Conservation (phyloP, 768 basidiomycete genomes). For the Agaricus sinodeliciosus region DNA sequence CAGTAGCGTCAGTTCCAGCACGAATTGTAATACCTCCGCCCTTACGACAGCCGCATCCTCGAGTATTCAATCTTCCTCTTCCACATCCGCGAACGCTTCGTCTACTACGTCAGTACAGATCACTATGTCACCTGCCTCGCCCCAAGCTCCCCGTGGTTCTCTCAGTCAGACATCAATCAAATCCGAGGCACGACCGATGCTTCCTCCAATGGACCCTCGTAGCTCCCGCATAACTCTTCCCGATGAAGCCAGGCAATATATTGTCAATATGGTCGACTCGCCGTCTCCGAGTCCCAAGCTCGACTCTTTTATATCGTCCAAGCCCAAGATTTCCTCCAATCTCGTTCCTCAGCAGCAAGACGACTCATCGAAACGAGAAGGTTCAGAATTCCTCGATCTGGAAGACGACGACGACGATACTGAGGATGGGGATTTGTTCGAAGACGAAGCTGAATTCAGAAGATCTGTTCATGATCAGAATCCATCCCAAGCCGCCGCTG, state of each 20-base stretch:
- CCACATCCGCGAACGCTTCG: not conserved
- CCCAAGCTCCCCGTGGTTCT: not conserved
- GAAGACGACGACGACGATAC: constrained; percentile 35
- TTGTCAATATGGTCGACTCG: constrained; percentile 61
- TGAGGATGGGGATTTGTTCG: constrained; percentile 32
- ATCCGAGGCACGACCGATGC: constrained; percentile 4
- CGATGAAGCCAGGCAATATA: constrained; percentile 71
- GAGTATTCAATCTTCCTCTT: not conserved
- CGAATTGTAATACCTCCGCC: constrained; percentile 16
- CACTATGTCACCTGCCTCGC: constrained; percentile 7
- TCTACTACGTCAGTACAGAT: constrained; percentile 5
- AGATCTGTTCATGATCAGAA: constrained; percentile 1
- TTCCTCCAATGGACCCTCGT: constrained; percentile 8
- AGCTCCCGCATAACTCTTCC: constrained; percentile 64
- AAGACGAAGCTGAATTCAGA: constrained; percentile 24
- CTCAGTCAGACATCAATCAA: not conserved
- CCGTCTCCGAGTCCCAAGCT: constrained; percentile 48
- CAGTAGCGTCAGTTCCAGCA: constrained; percentile 22
- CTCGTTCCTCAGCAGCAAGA: constrained; percentile 8
- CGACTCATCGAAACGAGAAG: constrained; percentile 15
- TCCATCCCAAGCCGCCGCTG: not conserved
- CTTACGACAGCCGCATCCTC: constrained; percentile 13
- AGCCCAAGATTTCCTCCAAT: constrained; percentile 18
- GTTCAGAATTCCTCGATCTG: constrained; percentile 61
- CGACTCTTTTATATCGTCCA: constrained; percentile 28